Percentiles rank a stretch among this genome's conserved stretches.
These are phyloP conservation scores for Emmonsia crescens DNA, from an alignment of 2,329 filamentous ascomycete species.

Conservation along the genomic window DNA sequence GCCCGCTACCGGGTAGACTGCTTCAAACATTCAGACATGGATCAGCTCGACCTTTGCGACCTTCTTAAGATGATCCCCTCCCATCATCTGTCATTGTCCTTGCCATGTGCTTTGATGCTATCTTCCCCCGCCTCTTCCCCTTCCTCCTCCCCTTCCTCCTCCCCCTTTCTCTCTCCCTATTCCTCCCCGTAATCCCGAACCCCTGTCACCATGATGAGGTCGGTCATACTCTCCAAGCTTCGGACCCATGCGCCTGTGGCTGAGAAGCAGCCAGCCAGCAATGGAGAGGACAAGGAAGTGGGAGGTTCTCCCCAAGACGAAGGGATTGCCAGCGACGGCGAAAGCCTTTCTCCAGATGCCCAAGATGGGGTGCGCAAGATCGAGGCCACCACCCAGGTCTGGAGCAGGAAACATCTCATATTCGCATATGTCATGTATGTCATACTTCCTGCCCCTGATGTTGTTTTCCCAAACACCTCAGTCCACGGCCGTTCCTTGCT, in stretches of 20 bases:
- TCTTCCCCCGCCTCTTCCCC: not conserved
- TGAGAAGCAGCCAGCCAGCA: not conserved
- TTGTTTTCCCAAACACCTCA: not conserved
- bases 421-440: slow-evolving; percentile 22
- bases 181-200: not conserved
- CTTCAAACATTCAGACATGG: no score
- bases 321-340: slow-evolving; percentile 1
- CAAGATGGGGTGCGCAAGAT: slow-evolving; percentile 29
- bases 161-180: not conserved
- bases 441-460: not conserved
- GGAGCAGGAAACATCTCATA: slow-evolving; percentile 28
- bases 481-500: not conserved
- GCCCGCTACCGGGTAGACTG: no score
- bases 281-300: slow-evolving; percentile 13
- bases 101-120: no score
- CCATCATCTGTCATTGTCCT: no score
- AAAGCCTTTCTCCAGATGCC: slow-evolving; percentile 2
- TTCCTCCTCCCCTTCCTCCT: not conserved
- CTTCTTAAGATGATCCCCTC: no score
- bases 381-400: slow-evolving; percentile 31
- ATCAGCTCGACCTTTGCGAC: no score
- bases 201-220: not conserved
- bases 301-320: not conserved
- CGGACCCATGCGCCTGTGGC: not conserved
- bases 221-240: not conserved